Percentiles rank a stretch among this genome's conserved stretches.
These are phyloP conservation scores for Mortierella sp. DNA, from an alignment of 371 early-diverging fungal species.

Conservation along the genomic window DNA sequence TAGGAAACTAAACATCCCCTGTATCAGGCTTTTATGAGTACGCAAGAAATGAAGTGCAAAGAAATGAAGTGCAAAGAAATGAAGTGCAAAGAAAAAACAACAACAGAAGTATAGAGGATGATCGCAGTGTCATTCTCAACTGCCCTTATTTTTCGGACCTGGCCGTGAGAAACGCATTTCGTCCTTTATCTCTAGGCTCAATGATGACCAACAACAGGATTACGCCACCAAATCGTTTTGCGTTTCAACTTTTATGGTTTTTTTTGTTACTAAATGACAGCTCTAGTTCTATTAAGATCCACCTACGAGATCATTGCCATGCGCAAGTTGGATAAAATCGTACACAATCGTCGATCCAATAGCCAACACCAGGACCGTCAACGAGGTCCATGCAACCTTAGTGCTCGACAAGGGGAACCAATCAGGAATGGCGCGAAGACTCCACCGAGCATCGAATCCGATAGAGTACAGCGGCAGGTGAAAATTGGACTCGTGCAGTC, in stretches of 20 bases:
- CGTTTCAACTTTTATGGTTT: background rate
- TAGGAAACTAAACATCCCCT: too few relatives aligned
- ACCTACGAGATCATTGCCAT: constrained; percentile 26
- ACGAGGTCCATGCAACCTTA: constrained; percentile 41
- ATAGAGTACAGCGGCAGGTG: constrained; percentile 23
- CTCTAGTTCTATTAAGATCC: background rate
- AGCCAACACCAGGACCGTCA: constrained; percentile 28
- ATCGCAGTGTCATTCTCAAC: too few relatives aligned
- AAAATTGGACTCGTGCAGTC: constrained; percentile 20
- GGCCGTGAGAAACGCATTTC: too few relatives aligned
- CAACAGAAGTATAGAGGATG: too few relatives aligned
- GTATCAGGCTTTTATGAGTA: too few relatives aligned
- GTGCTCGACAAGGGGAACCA: constrained; percentile 46
- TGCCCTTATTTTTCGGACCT: too few relatives aligned
- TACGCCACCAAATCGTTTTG: too few relatives aligned
- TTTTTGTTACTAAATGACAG: background rate
- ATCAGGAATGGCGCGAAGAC: constrained; percentile 42
- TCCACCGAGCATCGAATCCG: constrained; percentile 31
- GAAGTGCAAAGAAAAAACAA: too few relatives aligned
- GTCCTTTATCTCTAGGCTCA: too few relatives aligned
- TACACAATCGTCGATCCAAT: constrained; percentile 42
- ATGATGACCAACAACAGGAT: too few relatives aligned
- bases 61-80: too few relatives aligned
- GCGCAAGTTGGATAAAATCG: constrained; percentile 41
- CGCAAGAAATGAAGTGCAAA: too few relatives aligned